phyloP scores from a whole-genome alignment of 2,329 filamentous ascomycete species.

The Colletotrichum karsti region DNA sequence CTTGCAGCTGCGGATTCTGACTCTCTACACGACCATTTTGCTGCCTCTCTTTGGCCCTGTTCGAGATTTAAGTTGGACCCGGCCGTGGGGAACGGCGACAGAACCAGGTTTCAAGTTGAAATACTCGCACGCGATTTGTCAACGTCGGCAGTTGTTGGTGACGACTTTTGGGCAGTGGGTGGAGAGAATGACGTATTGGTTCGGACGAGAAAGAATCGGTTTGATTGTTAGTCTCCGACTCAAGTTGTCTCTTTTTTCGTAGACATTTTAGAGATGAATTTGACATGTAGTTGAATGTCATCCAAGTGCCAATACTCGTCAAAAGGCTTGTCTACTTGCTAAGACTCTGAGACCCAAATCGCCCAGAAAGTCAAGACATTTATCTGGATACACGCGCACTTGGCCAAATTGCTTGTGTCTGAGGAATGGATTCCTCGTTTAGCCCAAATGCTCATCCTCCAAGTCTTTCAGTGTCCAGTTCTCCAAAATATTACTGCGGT shows the following conservation, averaged over 20 bases:
- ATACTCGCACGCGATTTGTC: slow-evolving; percentile 27
- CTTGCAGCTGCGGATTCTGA: slow-evolving; percentile 22
- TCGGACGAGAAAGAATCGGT: background rate
- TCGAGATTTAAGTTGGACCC: slow-evolving; percentile 18
- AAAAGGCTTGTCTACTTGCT: slow-evolving; percentile 14
- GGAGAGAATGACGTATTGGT: slow-evolving; percentile 23
- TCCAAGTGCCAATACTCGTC: background rate
- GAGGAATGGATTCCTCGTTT: background rate
- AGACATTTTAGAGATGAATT: background rate
- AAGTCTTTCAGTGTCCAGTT: background rate
- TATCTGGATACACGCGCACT: background rate
- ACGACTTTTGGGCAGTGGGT: background rate
- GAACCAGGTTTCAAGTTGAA: slow-evolving; percentile 28
- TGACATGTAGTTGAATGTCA: background rate
- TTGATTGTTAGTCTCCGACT: background rate
- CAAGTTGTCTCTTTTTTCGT: background rate
- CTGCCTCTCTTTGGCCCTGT: background rate
- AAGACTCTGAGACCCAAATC: background rate
- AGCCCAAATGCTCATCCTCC: background rate
- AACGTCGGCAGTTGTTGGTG: slow-evolving; percentile 26
- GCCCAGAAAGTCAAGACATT: slow-evolving; percentile 5
- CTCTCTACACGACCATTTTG: background rate
- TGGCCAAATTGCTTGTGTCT: slow-evolving; percentile 23
- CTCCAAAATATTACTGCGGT: background rate
- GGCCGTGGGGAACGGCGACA: slow-evolving; percentile 18